Evolutionary conservation across 176 grass and related monocot genomes (phyloP).

Genomic region (Triticum turgidum): DNA sequence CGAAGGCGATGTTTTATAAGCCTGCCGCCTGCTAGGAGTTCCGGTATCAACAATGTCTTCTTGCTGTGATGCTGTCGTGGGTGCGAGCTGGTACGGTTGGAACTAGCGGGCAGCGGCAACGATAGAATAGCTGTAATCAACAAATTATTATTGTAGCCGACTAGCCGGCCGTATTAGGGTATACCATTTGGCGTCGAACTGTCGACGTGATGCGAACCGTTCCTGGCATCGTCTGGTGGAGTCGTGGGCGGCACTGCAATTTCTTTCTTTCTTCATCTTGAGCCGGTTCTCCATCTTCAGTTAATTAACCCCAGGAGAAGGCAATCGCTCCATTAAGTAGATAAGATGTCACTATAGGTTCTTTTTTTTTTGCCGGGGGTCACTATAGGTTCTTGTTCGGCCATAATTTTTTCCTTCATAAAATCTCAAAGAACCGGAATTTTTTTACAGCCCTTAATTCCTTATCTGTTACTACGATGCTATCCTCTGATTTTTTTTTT

Average conservation of each 20-base stretch:
- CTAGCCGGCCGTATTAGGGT: not conserved
- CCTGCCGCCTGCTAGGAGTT: not conserved
- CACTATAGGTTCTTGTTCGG: no score
- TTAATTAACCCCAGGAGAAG: no score
- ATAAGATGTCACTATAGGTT: no score
- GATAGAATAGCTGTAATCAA: not conserved
- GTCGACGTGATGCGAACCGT: not conserved
- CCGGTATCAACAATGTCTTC: constrained; percentile 3
- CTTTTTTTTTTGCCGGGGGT: no score
- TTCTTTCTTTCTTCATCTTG: not conserved
- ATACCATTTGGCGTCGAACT: not conserved
- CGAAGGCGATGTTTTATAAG: constrained; percentile 15
- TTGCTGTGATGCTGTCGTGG: not conserved
- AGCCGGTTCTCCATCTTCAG: not conserved
- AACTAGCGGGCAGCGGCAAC: not conserved
- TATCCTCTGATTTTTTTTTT: no score
- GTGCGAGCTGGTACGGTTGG: not conserved
- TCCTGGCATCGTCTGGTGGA: not conserved
- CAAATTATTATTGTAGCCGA: not conserved
- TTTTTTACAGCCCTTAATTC: no score
- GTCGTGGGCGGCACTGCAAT: not conserved
- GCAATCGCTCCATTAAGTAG: no score
- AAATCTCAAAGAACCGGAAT: no score
- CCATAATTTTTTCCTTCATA: no score
- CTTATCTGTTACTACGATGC: no score